Percentiles rank a stretch among this genome's conserved stretches.
These are phyloP conservation scores for Mycena rebaudengoi DNA, from an alignment of 768 basidiomycete species.

Conservation along the genomic window DNA sequence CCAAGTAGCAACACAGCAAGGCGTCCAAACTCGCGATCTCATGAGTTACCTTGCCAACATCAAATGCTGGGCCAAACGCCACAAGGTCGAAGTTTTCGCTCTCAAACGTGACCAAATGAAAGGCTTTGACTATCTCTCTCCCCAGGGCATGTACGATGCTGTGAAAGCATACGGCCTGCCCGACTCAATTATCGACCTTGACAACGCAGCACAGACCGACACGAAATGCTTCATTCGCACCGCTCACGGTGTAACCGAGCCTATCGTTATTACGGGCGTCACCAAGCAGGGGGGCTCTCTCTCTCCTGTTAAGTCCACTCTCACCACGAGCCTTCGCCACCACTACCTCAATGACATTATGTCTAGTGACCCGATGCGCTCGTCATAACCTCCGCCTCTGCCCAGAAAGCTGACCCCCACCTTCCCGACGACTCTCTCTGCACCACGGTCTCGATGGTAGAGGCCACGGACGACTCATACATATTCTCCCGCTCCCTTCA, in stretches of 20 bases:
- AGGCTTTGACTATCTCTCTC: constrained; percentile 31
- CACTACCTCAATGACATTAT: constrained; percentile 23
- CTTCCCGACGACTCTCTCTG: constrained; percentile 14
- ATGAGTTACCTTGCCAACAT: constrained; percentile 24
- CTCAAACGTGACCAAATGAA: constrained; percentile 33
- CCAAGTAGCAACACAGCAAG: constrained; percentile 28
- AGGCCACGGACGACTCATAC: constrained; percentile 35
- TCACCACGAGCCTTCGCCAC: constrained; percentile 30
- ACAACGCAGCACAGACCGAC: constrained; percentile 21
- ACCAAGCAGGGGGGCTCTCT: constrained; percentile 28
- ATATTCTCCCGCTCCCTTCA: constrained; percentile 18
- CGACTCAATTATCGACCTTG: constrained; percentile 18
- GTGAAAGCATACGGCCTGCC: constrained; percentile 27
- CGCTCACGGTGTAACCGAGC: constrained; percentile 24
- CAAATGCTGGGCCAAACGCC: constrained; percentile 21
- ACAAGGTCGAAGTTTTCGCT: constrained; percentile 15
- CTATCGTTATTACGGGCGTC: constrained; percentile 24
- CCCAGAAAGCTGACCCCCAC: constrained; percentile 20
- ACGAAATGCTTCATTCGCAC: constrained; percentile 18
- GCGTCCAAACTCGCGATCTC: constrained; percentile 27
- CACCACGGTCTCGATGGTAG: constrained; percentile 31
- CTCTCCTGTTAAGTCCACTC: constrained; percentile 31
- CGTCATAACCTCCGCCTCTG: not conserved
- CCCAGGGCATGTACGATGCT: constrained; percentile 32
- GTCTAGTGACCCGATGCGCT: not conserved